These are phyloP conservation scores for Fagopyrum homotropicum DNA, from an alignment of 148 eudicot species.

Conservation along the genomic window DNA sequence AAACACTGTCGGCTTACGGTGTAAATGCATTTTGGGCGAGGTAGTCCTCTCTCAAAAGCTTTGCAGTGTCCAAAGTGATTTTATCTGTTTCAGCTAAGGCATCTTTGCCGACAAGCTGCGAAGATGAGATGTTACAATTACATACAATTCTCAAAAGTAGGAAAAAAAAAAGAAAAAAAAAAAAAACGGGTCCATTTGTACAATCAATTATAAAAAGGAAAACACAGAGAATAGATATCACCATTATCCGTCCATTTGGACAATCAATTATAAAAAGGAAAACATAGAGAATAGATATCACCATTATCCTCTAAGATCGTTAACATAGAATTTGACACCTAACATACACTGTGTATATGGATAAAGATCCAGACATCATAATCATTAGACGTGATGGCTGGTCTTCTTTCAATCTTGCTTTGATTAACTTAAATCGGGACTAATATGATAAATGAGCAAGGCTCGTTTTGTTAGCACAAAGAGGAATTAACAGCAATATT, in stretches of 20 bases:
- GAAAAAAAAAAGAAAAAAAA: too few relatives aligned
- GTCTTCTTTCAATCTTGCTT: not conserved
- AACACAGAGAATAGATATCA: too few relatives aligned
- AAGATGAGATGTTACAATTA: not conserved
- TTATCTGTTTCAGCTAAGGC: conserved; percentile 96
- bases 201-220: too few relatives aligned
- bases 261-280: not conserved
- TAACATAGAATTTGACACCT: not conserved
- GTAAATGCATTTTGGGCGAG: conserved; percentile 99
- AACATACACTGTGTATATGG: not conserved
- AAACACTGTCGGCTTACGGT: conserved; percentile 46
- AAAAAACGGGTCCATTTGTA: too few relatives aligned
- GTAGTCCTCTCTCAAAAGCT: conserved; percentile 96
- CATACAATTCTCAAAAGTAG: not conserved
- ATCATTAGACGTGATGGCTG: not conserved
- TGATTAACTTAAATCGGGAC: not conserved
- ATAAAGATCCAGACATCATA: too few relatives aligned
- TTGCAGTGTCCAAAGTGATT: conserved; percentile 89
- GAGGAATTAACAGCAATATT: not conserved
- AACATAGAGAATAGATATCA: not conserved
- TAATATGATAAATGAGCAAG: not conserved
- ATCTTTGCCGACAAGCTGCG: conserved; percentile 99
- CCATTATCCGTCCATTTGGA: too few relatives aligned
- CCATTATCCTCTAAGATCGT: not conserved
- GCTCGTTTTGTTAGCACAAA: not conserved